A percentile compares a stretch with the other conserved stretches of the same genome.
phyloP scores from a whole-genome alignment of 208 protist species.

The Crithidia brevicula region DNA sequence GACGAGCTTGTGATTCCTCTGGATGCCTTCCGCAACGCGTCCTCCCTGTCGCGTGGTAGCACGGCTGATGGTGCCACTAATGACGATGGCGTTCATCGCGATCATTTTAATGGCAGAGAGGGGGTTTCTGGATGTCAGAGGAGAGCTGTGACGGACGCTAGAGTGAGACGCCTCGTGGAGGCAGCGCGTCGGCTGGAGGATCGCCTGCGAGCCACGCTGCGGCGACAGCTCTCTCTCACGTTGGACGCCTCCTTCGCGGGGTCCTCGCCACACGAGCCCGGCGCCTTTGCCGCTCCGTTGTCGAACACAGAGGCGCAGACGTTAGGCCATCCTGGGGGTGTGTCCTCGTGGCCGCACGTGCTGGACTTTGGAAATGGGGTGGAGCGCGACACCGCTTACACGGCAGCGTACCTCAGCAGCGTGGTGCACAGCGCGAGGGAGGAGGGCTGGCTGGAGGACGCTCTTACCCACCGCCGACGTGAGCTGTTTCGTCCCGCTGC shows the following conservation, averaged over 20 bases:
- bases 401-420: constrained; percentile 57
- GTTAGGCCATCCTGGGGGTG: constrained; percentile 33
- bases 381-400: constrained; percentile 51
- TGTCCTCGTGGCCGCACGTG: constrained; percentile 69
- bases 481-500: constrained; percentile 10
- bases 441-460: constrained; percentile 44
- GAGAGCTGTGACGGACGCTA: not conserved
- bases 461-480: constrained; percentile 19
- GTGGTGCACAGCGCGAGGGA: constrained; percentile 28
- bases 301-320: constrained; percentile 21
- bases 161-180: constrained; percentile 1
- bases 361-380: constrained; percentile 44
- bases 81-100: not conserved
- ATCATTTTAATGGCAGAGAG: too few relatives aligned
- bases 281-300: constrained; percentile 5
- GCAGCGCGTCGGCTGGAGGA: constrained; percentile 23
- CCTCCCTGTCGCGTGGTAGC: too few relatives aligned
- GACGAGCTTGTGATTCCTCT: constrained; percentile 82
- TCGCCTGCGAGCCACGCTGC: constrained; percentile 26
- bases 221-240: constrained; percentile 22
- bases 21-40: not conserved
- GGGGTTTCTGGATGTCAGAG: too few relatives aligned
- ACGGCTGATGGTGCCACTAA: too few relatives aligned
- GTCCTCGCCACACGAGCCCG: not conserved
- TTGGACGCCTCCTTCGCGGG: not conserved